Percentiles rank a stretch among this genome's conserved stretches.
phyloP scores from a whole-genome alignment of 1,284 basidiomycete genomes.

The Mycosarcoma maydis region DNA sequence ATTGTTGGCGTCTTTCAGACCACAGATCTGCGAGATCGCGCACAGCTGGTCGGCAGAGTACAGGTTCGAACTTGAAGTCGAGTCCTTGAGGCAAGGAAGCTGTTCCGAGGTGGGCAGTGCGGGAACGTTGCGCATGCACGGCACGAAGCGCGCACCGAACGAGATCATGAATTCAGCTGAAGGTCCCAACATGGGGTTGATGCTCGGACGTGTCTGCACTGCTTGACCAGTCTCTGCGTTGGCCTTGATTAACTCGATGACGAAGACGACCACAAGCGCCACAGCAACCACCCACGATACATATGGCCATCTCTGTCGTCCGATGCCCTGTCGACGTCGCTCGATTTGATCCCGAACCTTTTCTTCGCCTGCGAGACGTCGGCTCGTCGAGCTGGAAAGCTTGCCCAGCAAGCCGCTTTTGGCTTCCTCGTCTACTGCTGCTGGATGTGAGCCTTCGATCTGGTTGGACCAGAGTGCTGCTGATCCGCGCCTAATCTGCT shows the following conservation, averaged over 20 bases:
- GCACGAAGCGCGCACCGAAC: conserved; percentile 86
- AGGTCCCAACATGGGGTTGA: conserved; percentile 93
- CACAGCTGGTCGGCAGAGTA: conserved; percentile 71
- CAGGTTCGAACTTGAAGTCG: conserved; percentile 66
- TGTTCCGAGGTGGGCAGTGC: conserved; percentile 69
- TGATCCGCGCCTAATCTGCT: conserved; percentile 49
- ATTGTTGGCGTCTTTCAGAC: conserved; percentile 73
- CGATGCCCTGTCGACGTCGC: conserved; percentile 76
- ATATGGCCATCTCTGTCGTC: conserved; percentile 81
- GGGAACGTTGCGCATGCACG: conserved; percentile 78
- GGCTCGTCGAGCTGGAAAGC: conserved; percentile 14
- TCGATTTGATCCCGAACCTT: conserved; percentile 62
- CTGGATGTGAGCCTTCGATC: conserved; percentile 13
- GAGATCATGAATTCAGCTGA: conserved; percentile 84
- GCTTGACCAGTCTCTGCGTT: conserved; percentile 62
- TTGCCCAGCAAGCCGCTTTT: conserved; percentile 38
- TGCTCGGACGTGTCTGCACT: conserved; percentile 72
- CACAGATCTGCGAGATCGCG: conserved; percentile 83
- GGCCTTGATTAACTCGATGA: conserved; percentile 63
- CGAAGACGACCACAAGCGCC: conserved; percentile 73
- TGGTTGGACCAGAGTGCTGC: conserved; percentile 34
- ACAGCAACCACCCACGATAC: conserved; percentile 70
- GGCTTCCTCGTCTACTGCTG: conserved; percentile 28
- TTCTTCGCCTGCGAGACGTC: conserved; percentile 22
- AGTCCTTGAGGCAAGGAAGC: conserved; percentile 73